Base-by-base conservation (phyloP, 495 filamentous ascomycete species). In the Penicillium daleae region DNA sequence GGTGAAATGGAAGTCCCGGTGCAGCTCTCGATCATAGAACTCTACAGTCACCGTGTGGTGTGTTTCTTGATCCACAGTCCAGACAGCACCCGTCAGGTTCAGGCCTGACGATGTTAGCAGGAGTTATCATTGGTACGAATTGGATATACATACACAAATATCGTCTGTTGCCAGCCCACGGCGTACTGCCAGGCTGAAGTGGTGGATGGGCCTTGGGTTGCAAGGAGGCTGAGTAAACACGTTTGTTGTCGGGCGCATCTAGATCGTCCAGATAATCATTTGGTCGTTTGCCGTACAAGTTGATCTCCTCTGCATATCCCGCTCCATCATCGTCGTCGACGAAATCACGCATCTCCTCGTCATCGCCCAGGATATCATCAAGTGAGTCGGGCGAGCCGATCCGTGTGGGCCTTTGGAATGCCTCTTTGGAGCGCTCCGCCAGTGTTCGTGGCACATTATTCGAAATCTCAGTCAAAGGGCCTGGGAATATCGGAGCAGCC, bases 1-100 rank as follows among this genome's bases (percentile, higher is more conserved):
- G 2, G 93, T 98, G 76, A 85, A 98, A 76, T 99, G 95, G 68
- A 97, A 97, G 75, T 96, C 91, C 24, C 96, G 84, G 70, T 97
- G 91, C 56, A 87, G 87, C 62, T 97, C 92, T 22, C 91, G 86
- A 76, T 99, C 95, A 71, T 97, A 97, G 73, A 99, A 99, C 66
- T 99, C 95, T 17, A 98, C 92, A 0, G 96, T 98, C 27, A 99
- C 89, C 7, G 94, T 99, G 74, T 98, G 85, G 64, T 98, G 94
- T 0, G 88, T 89, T 65, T 96, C 92, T 76, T 99, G 96, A 66
- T 96, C 90, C 15, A 98, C 92, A 0, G 95, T 98, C 95, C 96
- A 99, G 6, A 97, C 92, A 66, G 92, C 92, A 15, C 96, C 95
- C 32, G 91, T 90, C 61, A 99, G 81, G 72, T 97, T 98, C 42